These are phyloP conservation scores for Cyclanthera cordifolia DNA, from an alignment of 306 rosid genomes.

Conservation along the genomic window DNA sequence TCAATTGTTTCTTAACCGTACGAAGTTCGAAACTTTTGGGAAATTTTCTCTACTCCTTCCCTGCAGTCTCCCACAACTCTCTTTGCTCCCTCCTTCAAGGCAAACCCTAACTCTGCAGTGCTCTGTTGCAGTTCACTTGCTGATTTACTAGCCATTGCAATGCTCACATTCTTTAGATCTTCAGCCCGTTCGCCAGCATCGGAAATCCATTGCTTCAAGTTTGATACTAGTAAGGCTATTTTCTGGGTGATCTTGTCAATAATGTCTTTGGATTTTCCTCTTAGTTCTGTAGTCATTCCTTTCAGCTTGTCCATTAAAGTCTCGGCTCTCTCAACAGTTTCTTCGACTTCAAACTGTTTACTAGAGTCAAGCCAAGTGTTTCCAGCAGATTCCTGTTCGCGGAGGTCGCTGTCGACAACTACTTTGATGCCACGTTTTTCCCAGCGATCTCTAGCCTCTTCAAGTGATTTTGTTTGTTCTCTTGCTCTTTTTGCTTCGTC, in stretches of 20 bases:
- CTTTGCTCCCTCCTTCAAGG: slow-evolving; percentile 63
- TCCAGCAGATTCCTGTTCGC: slow-evolving; percentile 54
- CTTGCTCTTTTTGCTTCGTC: slow-evolving; percentile 92
- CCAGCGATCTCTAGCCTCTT: slow-evolving; percentile 95
- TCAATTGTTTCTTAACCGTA: not conserved
- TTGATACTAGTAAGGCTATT: slow-evolving; percentile 42
- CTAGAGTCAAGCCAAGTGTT: slow-evolving; percentile 75
- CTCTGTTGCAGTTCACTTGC: slow-evolving; percentile 48
- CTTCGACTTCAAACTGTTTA: slow-evolving; percentile 51
- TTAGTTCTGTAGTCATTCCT: slow-evolving; percentile 37
- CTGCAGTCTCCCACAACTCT: slow-evolving; percentile 69
- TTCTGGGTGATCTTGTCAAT: slow-evolving; percentile 43
- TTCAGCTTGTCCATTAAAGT: slow-evolving; percentile 60
- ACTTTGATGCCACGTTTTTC: slow-evolving; percentile 92
- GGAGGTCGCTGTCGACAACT: slow-evolving; percentile 79
- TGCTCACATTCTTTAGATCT: slow-evolving; percentile 33
- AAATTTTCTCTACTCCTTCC: slow-evolving; percentile 83
- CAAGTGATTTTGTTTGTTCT: slow-evolving; percentile 77
- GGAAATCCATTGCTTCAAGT: slow-evolving; percentile 44
- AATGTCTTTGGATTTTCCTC: slow-evolving; percentile 53
- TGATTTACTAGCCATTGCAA: slow-evolving; percentile 42
- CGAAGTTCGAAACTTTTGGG: slow-evolving; percentile 69
- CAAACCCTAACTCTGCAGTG: slow-evolving; percentile 41
- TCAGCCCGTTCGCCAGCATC: slow-evolving; percentile 45
- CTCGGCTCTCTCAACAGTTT: slow-evolving; percentile 54